Evolutionary conservation across 768 basidiomycete genomes (phyloP).

Genomic region (Serendipita sp.): DNA sequence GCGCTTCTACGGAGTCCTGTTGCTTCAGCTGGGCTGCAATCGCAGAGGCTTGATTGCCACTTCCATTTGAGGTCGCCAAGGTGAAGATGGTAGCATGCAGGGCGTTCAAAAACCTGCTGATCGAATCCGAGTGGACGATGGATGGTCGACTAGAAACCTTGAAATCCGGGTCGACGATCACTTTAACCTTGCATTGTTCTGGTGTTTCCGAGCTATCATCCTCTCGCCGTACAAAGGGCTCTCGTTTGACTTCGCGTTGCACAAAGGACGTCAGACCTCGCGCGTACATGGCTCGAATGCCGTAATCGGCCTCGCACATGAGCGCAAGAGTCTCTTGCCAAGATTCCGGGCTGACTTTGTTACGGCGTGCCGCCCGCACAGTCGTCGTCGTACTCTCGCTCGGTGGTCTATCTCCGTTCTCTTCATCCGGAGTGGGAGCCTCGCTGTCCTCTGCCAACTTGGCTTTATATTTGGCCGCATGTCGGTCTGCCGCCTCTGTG

Average conservation of each 20-base stretch:
- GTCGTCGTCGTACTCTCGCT: conserved; percentile 1
- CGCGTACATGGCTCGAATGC: conserved; percentile 67
- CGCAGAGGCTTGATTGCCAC: conserved; percentile 14
- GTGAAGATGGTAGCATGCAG: conserved; percentile 68
- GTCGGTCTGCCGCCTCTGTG: conserved; percentile 42
- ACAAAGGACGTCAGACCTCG: conserved; percentile 61
- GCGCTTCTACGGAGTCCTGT: conserved; percentile 12
- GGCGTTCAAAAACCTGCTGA: conserved; percentile 60
- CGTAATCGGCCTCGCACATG: conserved; percentile 60
- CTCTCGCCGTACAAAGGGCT: conserved; percentile 33
- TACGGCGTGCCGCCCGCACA: conserved; percentile 11
- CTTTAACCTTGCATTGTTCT: background rate
- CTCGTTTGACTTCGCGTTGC: conserved; percentile 52
- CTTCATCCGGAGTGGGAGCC: background rate
- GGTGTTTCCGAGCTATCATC: conserved; percentile 16
- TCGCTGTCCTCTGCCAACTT: background rate
- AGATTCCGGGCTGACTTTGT: conserved; percentile 53
- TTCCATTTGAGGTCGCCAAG: conserved; percentile 42
- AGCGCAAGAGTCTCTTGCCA: conserved; percentile 86
- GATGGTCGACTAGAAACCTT: background rate
- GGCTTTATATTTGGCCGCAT: conserved; percentile 11
- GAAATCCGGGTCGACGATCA: background rate
- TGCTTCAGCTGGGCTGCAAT: conserved; percentile 28
- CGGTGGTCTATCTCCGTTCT: background rate
- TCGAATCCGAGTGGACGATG: conserved; percentile 30